These are phyloP conservation scores for Houttuynia cordata DNA, from an alignment of 164 flowering plant genomes.

Conservation along the genomic window DNA sequence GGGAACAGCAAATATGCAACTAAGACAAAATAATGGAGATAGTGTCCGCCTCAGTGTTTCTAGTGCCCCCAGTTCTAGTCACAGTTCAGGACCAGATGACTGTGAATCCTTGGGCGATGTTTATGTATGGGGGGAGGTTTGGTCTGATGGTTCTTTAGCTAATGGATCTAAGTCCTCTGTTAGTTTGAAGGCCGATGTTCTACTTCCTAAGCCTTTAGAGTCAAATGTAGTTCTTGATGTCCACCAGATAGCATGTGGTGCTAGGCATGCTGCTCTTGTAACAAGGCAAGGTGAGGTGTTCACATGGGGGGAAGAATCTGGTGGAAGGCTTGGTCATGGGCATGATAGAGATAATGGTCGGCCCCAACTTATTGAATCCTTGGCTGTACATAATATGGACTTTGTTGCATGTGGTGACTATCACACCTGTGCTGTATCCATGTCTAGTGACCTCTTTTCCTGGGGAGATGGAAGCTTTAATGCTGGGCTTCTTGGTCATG, in stretches of 20 bases:
- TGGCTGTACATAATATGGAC: slow-evolving; percentile 47
- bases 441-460: slow-evolving; percentile 54
- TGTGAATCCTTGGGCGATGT: slow-evolving; percentile 87
- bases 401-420: slow-evolving; percentile 74
- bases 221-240: slow-evolving; percentile 82
- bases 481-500: slow-evolving; percentile 73
- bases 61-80: slow-evolving; percentile 83
- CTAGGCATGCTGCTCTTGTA: slow-evolving; percentile 71
- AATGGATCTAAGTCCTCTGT: slow-evolving; percentile 25
- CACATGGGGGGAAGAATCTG: slow-evolving; percentile 91
- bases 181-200: slow-evolving; percentile 44
- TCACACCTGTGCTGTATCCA: slow-evolving; percentile 76
- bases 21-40: slow-evolving; percentile 59
- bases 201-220: slow-evolving; percentile 65
- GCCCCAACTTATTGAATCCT: slow-evolving; percentile 65
- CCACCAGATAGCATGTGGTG: slow-evolving; percentile 75
- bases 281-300: slow-evolving; percentile 91
- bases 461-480: slow-evolving; percentile 84
- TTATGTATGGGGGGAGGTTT: slow-evolving; percentile 86
- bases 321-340: slow-evolving; percentile 90
- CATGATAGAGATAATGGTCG: slow-evolving; percentile 39
- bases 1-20: slow-evolving; percentile 79
- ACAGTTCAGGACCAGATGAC: slow-evolving; percentile 88
- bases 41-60: slow-evolving; percentile 81
- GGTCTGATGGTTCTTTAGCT: slow-evolving; percentile 39